Evolutionary conservation across 1,139 yeast genomes (phyloP).

Genomic region (Magnusiomyces fungicola): DNA sequence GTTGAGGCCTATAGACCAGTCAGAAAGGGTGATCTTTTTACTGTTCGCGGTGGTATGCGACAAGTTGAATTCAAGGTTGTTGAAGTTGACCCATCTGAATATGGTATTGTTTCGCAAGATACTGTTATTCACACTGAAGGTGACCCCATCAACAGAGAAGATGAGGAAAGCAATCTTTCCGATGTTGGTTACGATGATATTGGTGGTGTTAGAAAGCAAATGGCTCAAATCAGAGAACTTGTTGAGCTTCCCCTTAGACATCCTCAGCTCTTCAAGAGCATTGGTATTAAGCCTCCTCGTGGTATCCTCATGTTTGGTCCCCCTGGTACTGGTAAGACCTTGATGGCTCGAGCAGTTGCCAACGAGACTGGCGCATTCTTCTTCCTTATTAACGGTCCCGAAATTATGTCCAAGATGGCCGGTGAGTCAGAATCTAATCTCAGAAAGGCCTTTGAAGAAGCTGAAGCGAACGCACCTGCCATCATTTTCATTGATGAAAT

Average conservation of each 20-base stretch:
- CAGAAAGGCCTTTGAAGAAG: slow-evolving; percentile 95
- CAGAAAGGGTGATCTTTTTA: slow-evolving; percentile 92
- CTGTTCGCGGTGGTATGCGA: slow-evolving; percentile 98
- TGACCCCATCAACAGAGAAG: slow-evolving; percentile 98
- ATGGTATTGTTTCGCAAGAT: slow-evolving; percentile 97
- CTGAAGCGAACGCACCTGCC: slow-evolving; percentile 97
- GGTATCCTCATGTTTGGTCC: slow-evolving; percentile 99
- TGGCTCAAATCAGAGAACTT: slow-evolving; percentile 95
- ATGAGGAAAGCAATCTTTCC: slow-evolving; percentile 90
- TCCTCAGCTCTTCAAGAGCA: slow-evolving; percentile 85
- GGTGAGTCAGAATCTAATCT: slow-evolving; percentile 99
- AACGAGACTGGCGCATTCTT: slow-evolving; percentile 98
- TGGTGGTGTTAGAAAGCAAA: slow-evolving; percentile 97
- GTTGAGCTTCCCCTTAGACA: slow-evolving; percentile 98
- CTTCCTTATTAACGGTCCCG: slow-evolving; percentile 95
- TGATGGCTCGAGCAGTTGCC: slow-evolving; percentile 97
- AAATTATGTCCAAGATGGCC: slow-evolving; percentile 95
- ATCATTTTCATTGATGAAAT: slow-evolving; percentile 95
- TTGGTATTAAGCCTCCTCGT: slow-evolving; percentile 95
- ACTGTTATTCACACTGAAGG: slow-evolving; percentile 98
- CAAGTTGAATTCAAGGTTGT: slow-evolving; percentile 98
- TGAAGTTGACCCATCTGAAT: slow-evolving; percentile 95
- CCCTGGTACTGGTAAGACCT: slow-evolving; percentile 98
- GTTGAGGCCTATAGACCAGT: slow-evolving; percentile 99
- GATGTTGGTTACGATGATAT: slow-evolving; percentile 98